Evolutionary conservation across 495 filamentous ascomycete species (phyloP).

Genomic region (Gamarada debralockiae): DNA sequence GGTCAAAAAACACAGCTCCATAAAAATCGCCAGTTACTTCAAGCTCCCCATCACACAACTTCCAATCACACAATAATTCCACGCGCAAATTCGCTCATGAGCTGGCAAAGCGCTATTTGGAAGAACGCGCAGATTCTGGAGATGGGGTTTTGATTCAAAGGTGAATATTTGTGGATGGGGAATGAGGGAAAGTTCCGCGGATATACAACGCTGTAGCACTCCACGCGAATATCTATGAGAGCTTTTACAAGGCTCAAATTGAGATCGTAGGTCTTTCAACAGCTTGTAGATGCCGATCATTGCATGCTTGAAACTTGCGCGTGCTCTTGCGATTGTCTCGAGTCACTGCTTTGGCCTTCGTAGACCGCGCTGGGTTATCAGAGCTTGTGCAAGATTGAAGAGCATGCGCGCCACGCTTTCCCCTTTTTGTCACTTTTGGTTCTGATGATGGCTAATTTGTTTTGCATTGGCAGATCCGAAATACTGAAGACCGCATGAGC

Average conservation of each 20-base stretch:
- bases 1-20: too few relatives aligned
- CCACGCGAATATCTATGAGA: conserved; percentile 26
- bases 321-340: conserved; percentile 12
- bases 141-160: conserved; percentile 11
- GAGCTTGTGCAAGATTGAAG: not conserved
- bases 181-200: conserved; percentile 9
- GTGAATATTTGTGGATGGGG: conserved; percentile 17
- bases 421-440: not conserved
- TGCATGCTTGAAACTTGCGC: conserved; percentile 20
- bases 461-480: not conserved
- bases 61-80: too few relatives aligned
- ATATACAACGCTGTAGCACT: conserved; percentile 19
- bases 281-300: conserved; percentile 17
- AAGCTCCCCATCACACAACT: too few relatives aligned
- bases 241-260: conserved; percentile 23
- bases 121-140: not conserved
- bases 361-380: conserved; percentile 8
- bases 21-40: too few relatives aligned
- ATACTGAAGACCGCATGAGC: conserved; percentile 18
- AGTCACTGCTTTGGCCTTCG: not conserved
- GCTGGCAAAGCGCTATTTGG: not conserved
- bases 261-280: conserved; percentile 26
- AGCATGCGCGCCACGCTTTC: not conserved
- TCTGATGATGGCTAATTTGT: not conserved
- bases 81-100: not conserved